Percentiles rank a stretch among this genome's conserved stretches.
phyloP scores from a whole-genome alignment of 495 filamentous ascomycete species.

The Oidiodendron maius region DNA sequence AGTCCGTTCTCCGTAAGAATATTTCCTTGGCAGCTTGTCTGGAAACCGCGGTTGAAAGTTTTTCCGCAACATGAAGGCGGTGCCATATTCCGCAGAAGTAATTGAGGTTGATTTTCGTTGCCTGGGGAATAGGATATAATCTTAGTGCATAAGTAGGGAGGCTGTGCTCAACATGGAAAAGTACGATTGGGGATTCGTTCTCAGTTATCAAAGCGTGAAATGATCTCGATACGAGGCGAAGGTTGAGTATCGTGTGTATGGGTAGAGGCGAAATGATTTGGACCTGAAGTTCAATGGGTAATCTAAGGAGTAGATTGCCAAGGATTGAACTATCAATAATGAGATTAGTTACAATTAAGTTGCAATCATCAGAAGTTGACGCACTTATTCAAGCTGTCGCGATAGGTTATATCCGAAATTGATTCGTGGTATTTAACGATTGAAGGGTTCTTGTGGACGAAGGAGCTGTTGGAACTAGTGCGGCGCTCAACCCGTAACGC shows the following conservation, averaged over 20 bases:
- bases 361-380: not conserved
- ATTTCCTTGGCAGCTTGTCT: conserved; percentile 50
- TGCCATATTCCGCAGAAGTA: conserved; percentile 55
- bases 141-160: conserved; percentile 46
- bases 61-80: conserved; percentile 47
- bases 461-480: conserved; percentile 18
- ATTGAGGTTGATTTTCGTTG: conserved; percentile 39
- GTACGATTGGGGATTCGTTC: conserved; percentile 48
- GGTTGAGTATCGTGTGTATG: conserved; percentile 44
- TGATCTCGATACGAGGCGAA: conserved; percentile 45
- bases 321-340: conserved; percentile 20
- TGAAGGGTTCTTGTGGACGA: conserved; percentile 17
- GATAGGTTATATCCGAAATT: conserved; percentile 14
- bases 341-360: conserved; percentile 8
- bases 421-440: conserved; percentile 16
- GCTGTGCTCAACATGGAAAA: conserved; percentile 45
- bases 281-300: conserved; percentile 50
- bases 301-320: conserved; percentile 39
- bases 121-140: conserved; percentile 42
- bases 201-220: conserved; percentile 47
- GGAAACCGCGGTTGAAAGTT: conserved; percentile 46
- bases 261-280: conserved; percentile 50
- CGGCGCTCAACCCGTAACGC: conserved; percentile 19
- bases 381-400: conserved; percentile 9
- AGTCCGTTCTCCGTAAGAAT: conserved; percentile 43